Evolutionary conservation across 2,329 filamentous ascomycete species (phyloP).

Genomic region (Leptographium radiaticola): DNA sequence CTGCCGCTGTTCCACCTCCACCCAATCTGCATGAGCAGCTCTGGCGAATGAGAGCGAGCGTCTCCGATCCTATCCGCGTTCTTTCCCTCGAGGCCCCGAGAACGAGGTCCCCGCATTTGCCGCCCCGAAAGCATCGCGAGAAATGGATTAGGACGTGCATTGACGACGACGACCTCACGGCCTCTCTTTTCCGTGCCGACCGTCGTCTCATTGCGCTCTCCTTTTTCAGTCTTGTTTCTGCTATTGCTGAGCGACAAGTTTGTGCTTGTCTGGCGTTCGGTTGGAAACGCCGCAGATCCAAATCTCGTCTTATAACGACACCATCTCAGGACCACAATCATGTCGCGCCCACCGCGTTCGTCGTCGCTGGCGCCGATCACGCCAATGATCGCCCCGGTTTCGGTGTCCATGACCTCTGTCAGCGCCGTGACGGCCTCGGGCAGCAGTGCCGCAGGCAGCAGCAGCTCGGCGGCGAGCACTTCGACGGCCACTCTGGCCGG

Average conservation of each 20-base stretch:
- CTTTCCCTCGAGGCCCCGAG: background rate
- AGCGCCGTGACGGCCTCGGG: background rate
- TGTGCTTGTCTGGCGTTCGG: no score
- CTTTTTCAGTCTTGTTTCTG: no score
- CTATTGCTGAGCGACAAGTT: background rate
- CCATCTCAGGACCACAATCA: background rate
- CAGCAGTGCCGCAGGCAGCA: background rate
- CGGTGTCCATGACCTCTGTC: background rate
- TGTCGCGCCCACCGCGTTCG: background rate
- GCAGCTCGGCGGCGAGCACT: background rate
- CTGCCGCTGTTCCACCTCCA: background rate
- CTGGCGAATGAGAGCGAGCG: background rate
- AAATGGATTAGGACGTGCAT: no score
- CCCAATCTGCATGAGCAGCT: background rate
- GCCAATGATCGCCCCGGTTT: background rate
- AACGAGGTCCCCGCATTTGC: background rate
- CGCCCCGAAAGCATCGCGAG: no score
- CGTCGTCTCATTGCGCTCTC: no score
- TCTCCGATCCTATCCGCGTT: background rate
- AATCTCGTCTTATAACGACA: background rate
- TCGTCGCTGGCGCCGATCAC: background rate
- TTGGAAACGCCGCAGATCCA: no score
- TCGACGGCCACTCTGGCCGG: background rate
- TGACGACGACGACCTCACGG: no score
- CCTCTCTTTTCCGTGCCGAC: no score